A percentile compares a stretch with the other conserved stretches of the same genome.
Evolutionary conservation across 306 rosid species (phyloP).

Genomic region (Castanea mollissima): DNA sequence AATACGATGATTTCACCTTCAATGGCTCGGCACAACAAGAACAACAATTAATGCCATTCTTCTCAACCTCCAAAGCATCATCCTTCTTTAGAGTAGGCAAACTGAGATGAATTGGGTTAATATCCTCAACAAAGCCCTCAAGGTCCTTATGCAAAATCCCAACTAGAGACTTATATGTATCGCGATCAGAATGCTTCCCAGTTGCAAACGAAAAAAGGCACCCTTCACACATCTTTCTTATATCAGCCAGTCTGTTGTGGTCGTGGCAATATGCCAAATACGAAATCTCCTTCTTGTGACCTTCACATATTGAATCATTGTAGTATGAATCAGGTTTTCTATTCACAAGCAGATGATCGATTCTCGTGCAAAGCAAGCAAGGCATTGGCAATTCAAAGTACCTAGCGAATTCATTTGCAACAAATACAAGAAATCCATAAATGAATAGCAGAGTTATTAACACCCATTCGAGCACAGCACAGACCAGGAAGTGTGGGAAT

Average conservation of each 20-base stretch:
- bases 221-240: conserved; percentile 75
- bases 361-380: conserved; percentile 74
- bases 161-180: conserved; percentile 71
- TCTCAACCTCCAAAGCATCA: conserved; percentile 37
- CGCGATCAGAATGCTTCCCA: conserved; percentile 60
- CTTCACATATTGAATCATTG: conserved; percentile 71
- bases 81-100: conserved; percentile 29
- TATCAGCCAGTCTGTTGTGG: conserved; percentile 72
- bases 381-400: conserved; percentile 67
- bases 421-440: conserved; percentile 68
- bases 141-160: conserved; percentile 86
- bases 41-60: conserved; percentile 29
- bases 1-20: conserved; percentile 40
- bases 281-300: conserved; percentile 73
- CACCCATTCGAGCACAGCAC: conserved; percentile 74
- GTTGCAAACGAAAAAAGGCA: conserved; percentile 88
- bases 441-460: conserved; percentile 63
- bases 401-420: conserved; percentile 71
- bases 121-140: conserved; percentile 68
- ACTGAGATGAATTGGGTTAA: conserved; percentile 48
- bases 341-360: conserved; percentile 60
- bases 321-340: conserved; percentile 55
- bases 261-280: conserved; percentile 75
- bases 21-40: conserved; percentile 75
- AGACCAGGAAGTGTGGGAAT: conserved; percentile 64